Base-by-base conservation (phyloP, 2,329 filamentous ascomycete genomes). In the Aspergillus fumigatus region DNA sequence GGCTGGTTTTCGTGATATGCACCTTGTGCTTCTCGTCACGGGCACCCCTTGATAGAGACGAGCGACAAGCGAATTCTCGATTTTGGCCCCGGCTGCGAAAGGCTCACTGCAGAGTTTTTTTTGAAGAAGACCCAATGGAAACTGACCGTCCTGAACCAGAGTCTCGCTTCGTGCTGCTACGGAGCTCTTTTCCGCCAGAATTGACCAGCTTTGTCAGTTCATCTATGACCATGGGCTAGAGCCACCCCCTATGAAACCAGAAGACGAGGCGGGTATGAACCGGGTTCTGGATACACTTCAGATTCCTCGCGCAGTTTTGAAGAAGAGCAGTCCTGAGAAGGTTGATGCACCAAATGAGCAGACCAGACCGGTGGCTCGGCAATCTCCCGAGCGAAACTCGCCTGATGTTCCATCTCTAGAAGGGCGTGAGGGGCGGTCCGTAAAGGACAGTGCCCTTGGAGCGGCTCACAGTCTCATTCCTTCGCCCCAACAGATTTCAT, bases 221-320 rank as follows among this genome's bases (percentile, higher is more conserved):
- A 77, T 78, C n/a, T 59, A 70, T 48, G 72, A 76, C 19, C 66
- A 75, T 60, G 73, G 73, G 3, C 63, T 77, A 3, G 65, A 73
- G 29, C 70, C 72, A 2, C 75, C 75, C 0, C 59, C 62, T 0
- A 77, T 77, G 75, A 65, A 71, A 5, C 64, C 67, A 5, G 72
- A 73, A 27, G 73, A 74, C 55, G 72, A 74, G 52, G 61, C 61
- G 23, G 71, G 67, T 1, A 73, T 75, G 61, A 73, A 71, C n/a
- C 64, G 70, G 54, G 71, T 75, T 6, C 55, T 75, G 32, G 72
- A 75, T 32, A 74, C 71, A 7, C 65, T 75, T 11, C 67, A 71
- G 53, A 71, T 71, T 26, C 62, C 68, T 19, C 70, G 70, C 21
- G 63, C 59, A 11, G 43, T 63, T 9, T n/a, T 59, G 17, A 64